These are phyloP conservation scores for Plasmopara halstedii DNA, from an alignment of 352 stramenopile species.

Conservation along the genomic window DNA sequence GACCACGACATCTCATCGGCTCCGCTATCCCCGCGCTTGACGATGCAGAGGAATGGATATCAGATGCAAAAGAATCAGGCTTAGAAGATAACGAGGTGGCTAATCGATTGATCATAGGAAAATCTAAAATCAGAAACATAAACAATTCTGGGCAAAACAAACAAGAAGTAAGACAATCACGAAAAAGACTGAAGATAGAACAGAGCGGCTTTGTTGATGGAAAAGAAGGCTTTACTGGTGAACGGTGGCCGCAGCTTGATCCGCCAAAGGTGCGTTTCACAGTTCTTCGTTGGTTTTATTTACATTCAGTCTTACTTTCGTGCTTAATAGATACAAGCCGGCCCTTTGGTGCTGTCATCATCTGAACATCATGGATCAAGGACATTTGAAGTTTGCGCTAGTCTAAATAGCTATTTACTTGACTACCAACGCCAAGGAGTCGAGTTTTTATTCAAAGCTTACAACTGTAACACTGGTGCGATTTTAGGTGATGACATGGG, in stretches of 20 bases:
- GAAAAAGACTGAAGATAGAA: slow-evolving; percentile 5
- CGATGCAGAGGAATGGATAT: slow-evolving; percentile 53
- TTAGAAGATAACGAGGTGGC: slow-evolving; percentile 8
- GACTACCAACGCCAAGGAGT: slow-evolving; percentile 69
- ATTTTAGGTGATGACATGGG: slow-evolving; percentile 99
- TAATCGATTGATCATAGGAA: not conserved
- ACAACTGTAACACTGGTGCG: slow-evolving; percentile 39
- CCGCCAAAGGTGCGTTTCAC: slow-evolving; percentile 31
- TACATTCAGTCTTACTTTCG: too few relatives aligned
- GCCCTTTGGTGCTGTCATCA: slow-evolving; percentile 32
- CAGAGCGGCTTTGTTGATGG: slow-evolving; percentile 18
- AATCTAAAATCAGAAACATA: not conserved
- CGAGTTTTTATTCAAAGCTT: slow-evolving; percentile 57
- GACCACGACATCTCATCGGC: slow-evolving; percentile 35
- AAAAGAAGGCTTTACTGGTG: slow-evolving; percentile 17
- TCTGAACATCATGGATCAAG: slow-evolving; percentile 3
- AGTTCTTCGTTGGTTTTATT: not conserved
- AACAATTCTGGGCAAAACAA: not conserved
- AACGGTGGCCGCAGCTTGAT: slow-evolving; percentile 50
- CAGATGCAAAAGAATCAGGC: slow-evolving; percentile 39
- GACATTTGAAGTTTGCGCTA: slow-evolving; percentile 44
- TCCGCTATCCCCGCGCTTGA: slow-evolving; percentile 23
- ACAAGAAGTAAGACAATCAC: slow-evolving; percentile 1
- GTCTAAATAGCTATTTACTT: slow-evolving; percentile 68
- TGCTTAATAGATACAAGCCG: slow-evolving; percentile 20